Evolutionary conservation across 495 filamentous ascomycete genomes (phyloP).

Genomic region (Penicillium roqueforti): DNA sequence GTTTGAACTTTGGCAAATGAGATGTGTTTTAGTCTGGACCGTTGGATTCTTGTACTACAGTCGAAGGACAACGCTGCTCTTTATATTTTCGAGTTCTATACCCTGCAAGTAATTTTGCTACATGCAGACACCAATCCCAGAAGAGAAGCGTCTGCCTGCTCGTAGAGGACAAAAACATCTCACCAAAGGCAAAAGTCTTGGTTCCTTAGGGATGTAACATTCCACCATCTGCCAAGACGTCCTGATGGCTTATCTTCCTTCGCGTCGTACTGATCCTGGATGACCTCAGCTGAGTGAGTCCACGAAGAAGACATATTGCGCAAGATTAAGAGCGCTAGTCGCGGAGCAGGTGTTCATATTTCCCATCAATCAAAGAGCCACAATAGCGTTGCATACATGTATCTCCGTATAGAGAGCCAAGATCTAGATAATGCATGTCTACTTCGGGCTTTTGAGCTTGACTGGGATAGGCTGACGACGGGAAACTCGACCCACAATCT

Average conservation of each 20-base stretch:
- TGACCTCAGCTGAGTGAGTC: conserved; percentile 9
- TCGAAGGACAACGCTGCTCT: neutral
- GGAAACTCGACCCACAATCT: neutral
- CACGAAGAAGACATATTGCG: neutral
- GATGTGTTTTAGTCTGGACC: neutral
- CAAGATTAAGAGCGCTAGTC: neutral
- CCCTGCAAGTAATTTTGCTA: neutral
- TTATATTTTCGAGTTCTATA: conserved; percentile 7
- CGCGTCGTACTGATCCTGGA: conserved; percentile 20
- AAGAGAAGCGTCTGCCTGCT: neutral
- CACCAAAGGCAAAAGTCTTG: conserved; percentile 13
- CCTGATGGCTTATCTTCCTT: conserved; percentile 4
- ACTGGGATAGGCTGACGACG: neutral
- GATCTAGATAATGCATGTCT: neutral
- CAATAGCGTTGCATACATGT: neutral
- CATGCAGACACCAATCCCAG: neutral
- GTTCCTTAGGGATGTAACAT: conserved; percentile 25
- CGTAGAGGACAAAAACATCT: conserved; percentile 1
- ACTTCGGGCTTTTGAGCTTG: neutral
- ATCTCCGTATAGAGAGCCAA: neutral
- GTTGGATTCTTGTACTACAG: neutral
- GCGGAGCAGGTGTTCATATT: neutral
- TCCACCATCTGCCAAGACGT: conserved; percentile 19
- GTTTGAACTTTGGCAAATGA: neutral
- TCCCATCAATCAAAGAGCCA: neutral